Evolutionary conservation across 305 asterid genomes (phyloP).

Genomic region (Ajuga reptans): DNA sequence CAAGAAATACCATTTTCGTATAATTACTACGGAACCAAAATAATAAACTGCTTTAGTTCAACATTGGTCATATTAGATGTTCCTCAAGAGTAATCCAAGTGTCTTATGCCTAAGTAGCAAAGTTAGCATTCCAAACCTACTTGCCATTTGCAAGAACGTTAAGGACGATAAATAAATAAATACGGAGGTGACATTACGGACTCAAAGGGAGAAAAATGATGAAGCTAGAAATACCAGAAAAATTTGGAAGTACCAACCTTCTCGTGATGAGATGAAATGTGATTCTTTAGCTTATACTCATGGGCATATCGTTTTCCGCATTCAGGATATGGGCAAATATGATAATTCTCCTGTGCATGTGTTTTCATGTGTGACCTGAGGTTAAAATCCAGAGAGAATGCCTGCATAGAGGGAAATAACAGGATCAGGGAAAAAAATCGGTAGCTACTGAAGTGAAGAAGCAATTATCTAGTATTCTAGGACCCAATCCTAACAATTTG

Average conservation of each 20-base stretch:
- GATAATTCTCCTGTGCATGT: conserved; percentile 95
- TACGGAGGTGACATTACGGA: background rate
- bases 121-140: background rate
- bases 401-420: conserved; percentile 42
- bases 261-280: conserved; percentile 71
- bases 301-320: conserved; percentile 97
- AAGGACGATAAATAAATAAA: background rate
- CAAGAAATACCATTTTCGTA: too few relatives aligned
- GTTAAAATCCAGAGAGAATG: conserved; percentile 94
- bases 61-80: background rate
- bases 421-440: background rate
- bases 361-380: conserved; percentile 96
- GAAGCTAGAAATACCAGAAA: background rate
- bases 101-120: background rate
- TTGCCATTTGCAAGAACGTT: conserved; percentile 2
- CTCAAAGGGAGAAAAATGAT: background rate
- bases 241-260: conserved; percentile 43
- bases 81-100: background rate
- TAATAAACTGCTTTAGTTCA: background rate
- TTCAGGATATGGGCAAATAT: conserved; percentile 81
- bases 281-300: conserved; percentile 94
- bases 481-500: background rate
- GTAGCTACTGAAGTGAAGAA: conserved; percentile 7
- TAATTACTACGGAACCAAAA: too few relatives aligned
- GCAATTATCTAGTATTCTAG: background rate